Evolutionary conservation across 768 basidiomycete genomes (phyloP), one percentile per base, ranked within the genome.

Genomic region (Lactarius quietus): DNA sequence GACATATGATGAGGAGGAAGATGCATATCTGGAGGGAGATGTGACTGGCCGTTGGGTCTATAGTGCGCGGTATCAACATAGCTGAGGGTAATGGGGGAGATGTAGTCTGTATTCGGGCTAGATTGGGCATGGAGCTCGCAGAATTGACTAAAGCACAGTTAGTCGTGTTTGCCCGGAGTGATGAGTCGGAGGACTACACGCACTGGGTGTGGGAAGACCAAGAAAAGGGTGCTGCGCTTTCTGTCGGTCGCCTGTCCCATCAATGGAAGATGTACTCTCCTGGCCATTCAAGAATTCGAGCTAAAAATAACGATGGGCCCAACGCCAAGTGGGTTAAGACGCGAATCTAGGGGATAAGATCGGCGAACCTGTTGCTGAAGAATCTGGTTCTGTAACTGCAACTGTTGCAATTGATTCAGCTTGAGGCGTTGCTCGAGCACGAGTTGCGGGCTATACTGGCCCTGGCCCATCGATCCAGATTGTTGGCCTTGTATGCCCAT

Each of bases 311-410:
- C 51, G 35, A 43, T 43, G 20, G 31, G 51, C 18, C 33, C 23
- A 29, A 57, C 33, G 59, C 38, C 45, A 69, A 33, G 33, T 17
- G 14, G 17, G 4, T 33, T 12, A 6, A 61, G 23, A 28, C 12
- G 58, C 29, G 59, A 56, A 33, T 53, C 57, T 68, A 66, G 61
- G 18, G 58, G 63, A 53, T 38, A 39, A 31, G 6, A 56, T 45
- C 57, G 58, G 73, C 84, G 67, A 63, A 89, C 93, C 86, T 94
- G 93, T 73, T 94, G 92, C 72, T 94, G 92, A 65, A 93, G 90
- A 65, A 93, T 90, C 79, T 92, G 89, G 63, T 87, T 87, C 72
- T 95, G 90, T 15, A 88, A 78, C 73, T 90, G 89, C 10, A 90
- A 78, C 73, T 89, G 86, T 67, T 89, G 92, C 3, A 93, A 78